Base-by-base conservation (phyloP, 306 rosid genomes). In the Vigna mungo region DNA sequence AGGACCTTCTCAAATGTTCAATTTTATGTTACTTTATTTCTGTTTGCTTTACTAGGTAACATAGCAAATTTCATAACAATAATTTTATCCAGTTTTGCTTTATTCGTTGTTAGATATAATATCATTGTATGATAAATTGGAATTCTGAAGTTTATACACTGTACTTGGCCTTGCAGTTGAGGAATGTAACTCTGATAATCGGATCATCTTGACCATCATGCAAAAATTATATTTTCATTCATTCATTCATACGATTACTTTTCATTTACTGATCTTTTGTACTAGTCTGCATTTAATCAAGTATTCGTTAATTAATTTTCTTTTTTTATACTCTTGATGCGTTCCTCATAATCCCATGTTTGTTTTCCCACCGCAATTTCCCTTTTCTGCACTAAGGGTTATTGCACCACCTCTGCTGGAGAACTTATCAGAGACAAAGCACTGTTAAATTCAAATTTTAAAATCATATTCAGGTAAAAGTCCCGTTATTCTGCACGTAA, bases 81-180 rank as follows among this genome's bases (percentile, higher is more conserved):
- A 86, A 87, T 76, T 61, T 78, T 72, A 56, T 74, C 82, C 32
- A 81, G 85, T 85, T 85, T 85, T 91, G 87, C 82, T 76, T 73
- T 27, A 65, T 87, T 85, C 85, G 62, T 84, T 81, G 55, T 65
- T 88, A 86, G 88, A 74, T 80, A 81, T 51, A 27, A 76, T 67
- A 68, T 84, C 72, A 80, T 60, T 74, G 83, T 66, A 25, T 75
- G 84, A 56, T 71, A 47, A 47, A 71, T 75, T 75, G 48, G 59
- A 51, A 76, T 71, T 76, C 69, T 55, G 61, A 67, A 72, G 68
- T 48, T 66, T 77, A 77, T 64, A 60, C 9, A 36, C 73, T 47
- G 72, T 80, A 71, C 49, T 80, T 54, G 52, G 70, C 46, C 7
- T 54, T 75, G 72, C 18, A 55, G 82, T 79, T 73, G 58, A 78